A percentile compares a stretch with the other conserved stretches of the same genome.
Conservation (phyloP, 495 filamentous ascomycete genomes). For the Aspergillus baeticus region DNA sequence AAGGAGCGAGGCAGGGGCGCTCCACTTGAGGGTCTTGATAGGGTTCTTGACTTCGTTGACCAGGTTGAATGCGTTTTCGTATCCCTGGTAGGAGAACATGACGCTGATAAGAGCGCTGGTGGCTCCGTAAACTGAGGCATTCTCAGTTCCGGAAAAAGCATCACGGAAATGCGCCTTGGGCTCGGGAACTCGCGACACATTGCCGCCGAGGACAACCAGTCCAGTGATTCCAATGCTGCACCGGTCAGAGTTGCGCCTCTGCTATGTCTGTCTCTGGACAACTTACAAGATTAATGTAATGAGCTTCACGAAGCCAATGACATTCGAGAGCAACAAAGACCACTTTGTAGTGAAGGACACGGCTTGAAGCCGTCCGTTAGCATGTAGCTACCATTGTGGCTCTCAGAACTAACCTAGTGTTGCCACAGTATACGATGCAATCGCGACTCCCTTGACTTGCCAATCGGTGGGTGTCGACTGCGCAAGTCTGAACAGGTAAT, state of each 20-base stretch:
- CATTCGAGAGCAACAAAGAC: constrained; percentile 54
- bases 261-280: background rate
- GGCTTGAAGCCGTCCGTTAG: constrained; percentile 24
- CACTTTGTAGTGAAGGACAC: constrained; percentile 54
- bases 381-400: background rate
- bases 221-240: constrained; percentile 54
- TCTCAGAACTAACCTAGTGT: constrained; percentile 30
- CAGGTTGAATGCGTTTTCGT: constrained; percentile 61
- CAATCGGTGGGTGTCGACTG: constrained; percentile 48
- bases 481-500: constrained; percentile 55
- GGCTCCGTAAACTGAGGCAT: constrained; percentile 51
- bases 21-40: constrained; percentile 53
- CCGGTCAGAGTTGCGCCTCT: background rate
- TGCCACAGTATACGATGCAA: constrained; percentile 58
- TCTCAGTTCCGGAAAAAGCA: constrained; percentile 51
- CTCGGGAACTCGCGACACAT: constrained; percentile 49
- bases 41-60: constrained; percentile 68
- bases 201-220: constrained; percentile 59
- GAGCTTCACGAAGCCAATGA: constrained; percentile 54
- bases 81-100: constrained; percentile 63
- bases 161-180: constrained; percentile 58
- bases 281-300: constrained; percentile 53
- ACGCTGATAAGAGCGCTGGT: constrained; percentile 62
- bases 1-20: constrained; percentile 48
- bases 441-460: constrained; percentile 62